Conservation (phyloP, 495 filamentous ascomycete species). For the Amorphotheca resinae region DNA sequence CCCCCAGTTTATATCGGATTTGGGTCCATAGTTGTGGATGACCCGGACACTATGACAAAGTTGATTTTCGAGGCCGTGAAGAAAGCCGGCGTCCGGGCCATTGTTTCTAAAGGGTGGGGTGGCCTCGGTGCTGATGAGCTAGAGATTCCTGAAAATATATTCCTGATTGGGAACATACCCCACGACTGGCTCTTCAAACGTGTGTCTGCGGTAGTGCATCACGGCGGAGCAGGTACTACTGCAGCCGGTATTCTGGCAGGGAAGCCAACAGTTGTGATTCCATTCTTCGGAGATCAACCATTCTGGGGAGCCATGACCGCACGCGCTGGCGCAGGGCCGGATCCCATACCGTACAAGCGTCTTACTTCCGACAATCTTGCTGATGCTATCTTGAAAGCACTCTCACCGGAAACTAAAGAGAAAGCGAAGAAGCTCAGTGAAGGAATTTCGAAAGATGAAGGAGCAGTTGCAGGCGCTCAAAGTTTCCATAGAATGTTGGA, state of each 20-base stretch:
- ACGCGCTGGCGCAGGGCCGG: constrained; percentile 50
- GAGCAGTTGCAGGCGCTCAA: constrained; percentile 57
- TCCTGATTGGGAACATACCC: constrained; percentile 52
- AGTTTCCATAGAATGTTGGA: constrained; percentile 45
- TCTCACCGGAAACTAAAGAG: constrained; percentile 41
- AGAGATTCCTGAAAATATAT: constrained; percentile 44
- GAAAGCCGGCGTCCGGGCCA: constrained; percentile 44
- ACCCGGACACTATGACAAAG: constrained; percentile 46
- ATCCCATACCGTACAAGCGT: constrained; percentile 60
- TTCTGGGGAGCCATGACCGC: constrained; percentile 75
- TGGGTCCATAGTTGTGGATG: constrained; percentile 56
- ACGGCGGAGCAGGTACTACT: constrained; percentile 56
- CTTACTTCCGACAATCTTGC: constrained; percentile 50
- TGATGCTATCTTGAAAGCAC: constrained; percentile 55
- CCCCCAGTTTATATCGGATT: constrained; percentile 55
- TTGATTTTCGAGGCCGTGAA: constrained; percentile 51
- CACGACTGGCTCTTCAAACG: constrained; percentile 59
- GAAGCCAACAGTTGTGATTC: constrained; percentile 53
- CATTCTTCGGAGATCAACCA: constrained; percentile 62
- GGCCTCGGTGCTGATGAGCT: constrained; percentile 41
- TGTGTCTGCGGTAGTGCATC: constrained; percentile 47
- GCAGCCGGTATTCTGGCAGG: constrained; percentile 43
- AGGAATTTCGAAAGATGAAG: constrained; percentile 58
- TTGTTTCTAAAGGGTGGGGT: constrained; percentile 58
- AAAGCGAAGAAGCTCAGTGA: constrained; percentile 47